Percentiles rank a stretch among this genome's conserved stretches.
phyloP scores from a whole-genome alignment of 2,329 filamentous ascomycete genomes.

The Colletotrichum sp. region DNA sequence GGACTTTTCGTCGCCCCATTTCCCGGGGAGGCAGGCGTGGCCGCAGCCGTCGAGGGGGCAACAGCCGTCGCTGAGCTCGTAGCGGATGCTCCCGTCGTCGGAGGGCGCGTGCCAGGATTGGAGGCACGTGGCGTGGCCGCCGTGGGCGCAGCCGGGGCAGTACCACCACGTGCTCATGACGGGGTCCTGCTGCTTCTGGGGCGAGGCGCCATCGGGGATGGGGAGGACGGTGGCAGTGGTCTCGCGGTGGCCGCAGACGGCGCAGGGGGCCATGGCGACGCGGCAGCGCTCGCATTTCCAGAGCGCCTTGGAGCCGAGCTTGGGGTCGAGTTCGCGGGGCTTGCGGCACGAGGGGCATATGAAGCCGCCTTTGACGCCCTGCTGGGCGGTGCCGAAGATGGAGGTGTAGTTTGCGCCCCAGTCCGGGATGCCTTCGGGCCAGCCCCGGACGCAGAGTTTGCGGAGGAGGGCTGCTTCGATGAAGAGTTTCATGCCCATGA shows the following conservation, averaged over 20 bases:
- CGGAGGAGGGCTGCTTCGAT: slow-evolving; percentile 65
- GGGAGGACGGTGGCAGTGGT: slow-evolving; percentile 41
- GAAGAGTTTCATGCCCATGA: slow-evolving; percentile 65
- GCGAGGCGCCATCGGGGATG: background rate
- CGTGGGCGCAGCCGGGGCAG: slow-evolving; percentile 67
- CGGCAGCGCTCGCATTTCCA: slow-evolving; percentile 65
- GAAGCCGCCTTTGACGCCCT: slow-evolving; percentile 58
- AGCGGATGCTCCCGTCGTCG: slow-evolving; percentile 21
- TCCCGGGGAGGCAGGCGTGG: slow-evolving; percentile 65
- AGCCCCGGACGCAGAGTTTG: slow-evolving; percentile 64
- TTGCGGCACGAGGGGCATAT: slow-evolving; percentile 62
- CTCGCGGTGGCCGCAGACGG: slow-evolving; percentile 63
- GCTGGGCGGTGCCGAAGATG: slow-evolving; percentile 59
- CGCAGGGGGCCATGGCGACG: slow-evolving; percentile 59
- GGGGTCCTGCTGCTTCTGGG: slow-evolving; percentile 23
- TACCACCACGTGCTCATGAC: slow-evolving; percentile 64
- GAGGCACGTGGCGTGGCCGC: slow-evolving; percentile 66
- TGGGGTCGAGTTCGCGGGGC: slow-evolving; percentile 58
- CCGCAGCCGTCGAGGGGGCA: slow-evolving; percentile 71
- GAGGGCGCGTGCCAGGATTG: slow-evolving; percentile 60
- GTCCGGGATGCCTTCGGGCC: slow-evolving; percentile 53
- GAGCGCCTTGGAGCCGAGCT: slow-evolving; percentile 48
- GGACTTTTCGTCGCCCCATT: slow-evolving; percentile 55
- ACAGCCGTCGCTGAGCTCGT: slow-evolving; percentile 54
- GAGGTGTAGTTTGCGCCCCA: slow-evolving; percentile 62